Evolutionary conservation across 2,329 filamentous ascomycete species (phyloP), one percentile per base, ranked within the genome.

Genomic region (Fusarium scirpi): DNA sequence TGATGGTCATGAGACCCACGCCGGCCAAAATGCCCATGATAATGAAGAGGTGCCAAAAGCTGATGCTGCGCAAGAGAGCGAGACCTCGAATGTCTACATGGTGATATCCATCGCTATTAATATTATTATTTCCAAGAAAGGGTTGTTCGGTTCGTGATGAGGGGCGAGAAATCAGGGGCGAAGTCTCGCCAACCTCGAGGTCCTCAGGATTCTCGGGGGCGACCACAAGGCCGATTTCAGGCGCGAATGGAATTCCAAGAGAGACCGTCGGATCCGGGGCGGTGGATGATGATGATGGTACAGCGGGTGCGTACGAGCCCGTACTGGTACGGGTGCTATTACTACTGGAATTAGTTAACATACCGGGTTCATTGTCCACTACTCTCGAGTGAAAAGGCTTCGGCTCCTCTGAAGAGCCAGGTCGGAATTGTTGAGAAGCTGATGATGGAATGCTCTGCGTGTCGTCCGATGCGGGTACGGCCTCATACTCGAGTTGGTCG

Each of bases 1-100:
- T 99, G 82, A 99, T 99, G 1, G 95, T 98, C 96, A 99, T 99
- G 71, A 99, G 83, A 13, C 96, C 96, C 74, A 98, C 92, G 55
- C 96, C 96, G 8, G 94, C 94, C 67, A 98, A 84, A n/a, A 98
- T 87, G 41, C 91, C 94, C 87, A 99, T 93, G 72, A 97, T 90
- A 61, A 87, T 80, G 80, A 97, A 98, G 29, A 97, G 82, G 76
- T 97, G 92, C 94, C 94, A 98, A 80, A 98, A 99, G 71, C 97
- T 92, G 49, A 90, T 76, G 65, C 87, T 89, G 56, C 84, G 84
- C 32, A 97, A 82, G 77, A 99, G 85, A 18, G 87, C 86, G 76
- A 94, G 84, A 70, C 96, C 96, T 78, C 95, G 93, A 77, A 98
- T 92, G 89, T 98, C 96, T 93, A 92, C 81, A 86, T 90, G 90